These are phyloP conservation scores for Phalaenopsis hybrid DNA, from an alignment of 116 monocot species.

Conservation along the genomic window DNA sequence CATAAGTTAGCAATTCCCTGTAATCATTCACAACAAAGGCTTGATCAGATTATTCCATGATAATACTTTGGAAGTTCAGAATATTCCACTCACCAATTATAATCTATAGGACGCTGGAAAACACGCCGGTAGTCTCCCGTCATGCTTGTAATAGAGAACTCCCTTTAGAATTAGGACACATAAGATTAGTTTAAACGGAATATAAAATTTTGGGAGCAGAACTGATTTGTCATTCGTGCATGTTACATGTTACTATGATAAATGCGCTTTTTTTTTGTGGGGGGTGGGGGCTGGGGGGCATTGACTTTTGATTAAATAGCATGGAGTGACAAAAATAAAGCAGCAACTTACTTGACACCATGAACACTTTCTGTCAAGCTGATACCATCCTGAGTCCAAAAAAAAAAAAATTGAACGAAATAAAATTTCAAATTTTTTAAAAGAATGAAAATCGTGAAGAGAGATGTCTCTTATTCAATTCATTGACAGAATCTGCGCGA, in stretches of 20 bases:
- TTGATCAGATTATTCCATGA: neutral
- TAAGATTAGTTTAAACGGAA: neutral
- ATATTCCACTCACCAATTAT: conserved; percentile 40
- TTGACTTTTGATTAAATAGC: too few species aligned
- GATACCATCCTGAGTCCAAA: conserved; percentile 67
- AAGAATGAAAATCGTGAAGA: neutral
- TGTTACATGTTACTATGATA: neutral
- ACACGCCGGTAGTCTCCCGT: conserved; percentile 71
- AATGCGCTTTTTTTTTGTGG: neutral
- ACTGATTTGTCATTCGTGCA: neutral
- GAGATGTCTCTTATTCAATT: neutral
- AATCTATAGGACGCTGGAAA: conserved; percentile 68
- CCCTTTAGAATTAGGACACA: conserved; percentile 27
- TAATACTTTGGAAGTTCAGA: neutral
- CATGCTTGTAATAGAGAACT: conserved; percentile 80
- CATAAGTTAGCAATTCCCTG: conserved; percentile 80
- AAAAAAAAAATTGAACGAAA: conserved; percentile 4
- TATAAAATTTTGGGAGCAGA: neutral
- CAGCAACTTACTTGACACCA: conserved; percentile 61
- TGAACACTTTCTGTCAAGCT: conserved; percentile 74
- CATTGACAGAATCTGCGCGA: neutral
- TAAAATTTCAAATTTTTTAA: neutral
- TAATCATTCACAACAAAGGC: conserved; percentile 7
- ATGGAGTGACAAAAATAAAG: neutral
- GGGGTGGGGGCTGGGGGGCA: neutral